Percentiles rank a stretch among this genome's conserved stretches.
These are phyloP conservation scores for Phenoliferia sp. DNA, from an alignment of 1,284 basidiomycete species.

Conservation along the genomic window DNA sequence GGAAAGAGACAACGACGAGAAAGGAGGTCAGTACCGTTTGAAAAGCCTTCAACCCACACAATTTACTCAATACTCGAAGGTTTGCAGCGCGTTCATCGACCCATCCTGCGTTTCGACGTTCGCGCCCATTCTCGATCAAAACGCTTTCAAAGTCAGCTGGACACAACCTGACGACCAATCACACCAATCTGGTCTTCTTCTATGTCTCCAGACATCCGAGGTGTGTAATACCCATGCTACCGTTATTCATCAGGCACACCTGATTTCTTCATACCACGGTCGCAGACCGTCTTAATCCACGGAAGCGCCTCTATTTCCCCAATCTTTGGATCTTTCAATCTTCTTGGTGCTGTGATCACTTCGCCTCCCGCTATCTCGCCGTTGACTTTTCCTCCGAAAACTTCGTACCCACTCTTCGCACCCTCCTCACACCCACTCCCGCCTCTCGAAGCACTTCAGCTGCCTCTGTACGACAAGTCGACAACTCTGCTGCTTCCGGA, in stretches of 20 bases:
- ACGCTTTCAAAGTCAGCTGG: slow-evolving; percentile 1
- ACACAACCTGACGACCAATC: background rate
- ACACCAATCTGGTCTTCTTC: slow-evolving; percentile 1
- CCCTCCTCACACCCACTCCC: slow-evolving; percentile 58
- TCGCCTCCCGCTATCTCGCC: background rate
- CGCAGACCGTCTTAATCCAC: slow-evolving; percentile 28
- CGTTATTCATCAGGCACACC: background rate
- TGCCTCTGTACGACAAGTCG: slow-evolving; percentile 15
- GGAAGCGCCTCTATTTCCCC: slow-evolving; percentile 22
- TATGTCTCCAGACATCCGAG: slow-evolving; percentile 24
- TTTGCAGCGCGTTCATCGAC: slow-evolving; percentile 25
- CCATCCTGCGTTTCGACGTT: slow-evolving; percentile 20
- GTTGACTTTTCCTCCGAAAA: background rate
- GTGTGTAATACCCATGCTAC: slow-evolving; percentile 5
- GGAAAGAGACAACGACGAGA: slow-evolving; percentile 15
- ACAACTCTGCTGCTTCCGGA: slow-evolving; percentile 14
- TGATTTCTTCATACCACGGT: background rate
- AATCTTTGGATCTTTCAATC: slow-evolving; percentile 17
- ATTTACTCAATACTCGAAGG: background rate
- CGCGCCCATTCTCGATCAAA: background rate
- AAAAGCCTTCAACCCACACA: background rate
- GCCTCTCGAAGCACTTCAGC: slow-evolving; percentile 45
- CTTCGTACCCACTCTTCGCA: slow-evolving; percentile 12
- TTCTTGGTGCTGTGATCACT: slow-evolving; percentile 15
- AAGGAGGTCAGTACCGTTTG: slow-evolving; percentile 13